Evolutionary conservation across 345 rosid genomes (phyloP).

Genomic region (Salix dunnii): DNA sequence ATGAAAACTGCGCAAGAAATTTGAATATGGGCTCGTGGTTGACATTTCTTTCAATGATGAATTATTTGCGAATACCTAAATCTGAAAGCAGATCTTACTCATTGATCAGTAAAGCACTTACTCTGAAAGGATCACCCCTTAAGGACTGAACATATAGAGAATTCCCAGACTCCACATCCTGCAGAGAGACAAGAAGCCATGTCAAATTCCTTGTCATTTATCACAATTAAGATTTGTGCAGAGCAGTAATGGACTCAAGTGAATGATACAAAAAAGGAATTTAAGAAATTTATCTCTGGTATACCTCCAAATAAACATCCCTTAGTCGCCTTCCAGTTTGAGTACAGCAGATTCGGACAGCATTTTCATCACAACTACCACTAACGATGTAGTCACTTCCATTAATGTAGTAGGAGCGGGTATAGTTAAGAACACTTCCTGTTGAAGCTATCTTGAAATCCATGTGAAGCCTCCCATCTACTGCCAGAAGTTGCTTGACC

Average conservation of each 20-base stretch:
- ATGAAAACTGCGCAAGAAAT: no score
- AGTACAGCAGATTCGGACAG: constrained; percentile 85
- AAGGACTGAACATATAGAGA: constrained; percentile 88
- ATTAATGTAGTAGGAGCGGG: constrained; percentile 90
- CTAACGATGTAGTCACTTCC: constrained; percentile 87
- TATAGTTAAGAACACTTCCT: constrained; percentile 81
- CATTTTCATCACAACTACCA: constrained; percentile 89
- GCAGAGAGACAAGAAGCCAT: constrained; percentile 18
- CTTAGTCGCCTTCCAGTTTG: constrained; percentile 96
- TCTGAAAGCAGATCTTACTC: background rate
- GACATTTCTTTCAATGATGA: no score
- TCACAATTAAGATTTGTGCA: constrained; percentile 1
- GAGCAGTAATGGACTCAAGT: background rate
- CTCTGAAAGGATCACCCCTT: constrained; percentile 91
- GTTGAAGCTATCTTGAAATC: constrained; percentile 66
- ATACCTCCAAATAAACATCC: constrained; percentile 87
- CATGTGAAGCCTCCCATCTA: constrained; percentile 78
- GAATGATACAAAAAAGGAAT: background rate
- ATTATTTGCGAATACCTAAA: no score
- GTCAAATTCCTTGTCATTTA: constrained; percentile 1
- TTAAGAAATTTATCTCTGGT: background rate
- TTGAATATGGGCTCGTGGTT: no score
- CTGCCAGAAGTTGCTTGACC: constrained; percentile 87
- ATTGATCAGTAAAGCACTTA: constrained; percentile 32
- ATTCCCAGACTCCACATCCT: constrained; percentile 58